These are phyloP conservation scores for Ceratobasidium sp. DNA, from an alignment of 1,284 basidiomycete genomes.

Conservation along the genomic window DNA sequence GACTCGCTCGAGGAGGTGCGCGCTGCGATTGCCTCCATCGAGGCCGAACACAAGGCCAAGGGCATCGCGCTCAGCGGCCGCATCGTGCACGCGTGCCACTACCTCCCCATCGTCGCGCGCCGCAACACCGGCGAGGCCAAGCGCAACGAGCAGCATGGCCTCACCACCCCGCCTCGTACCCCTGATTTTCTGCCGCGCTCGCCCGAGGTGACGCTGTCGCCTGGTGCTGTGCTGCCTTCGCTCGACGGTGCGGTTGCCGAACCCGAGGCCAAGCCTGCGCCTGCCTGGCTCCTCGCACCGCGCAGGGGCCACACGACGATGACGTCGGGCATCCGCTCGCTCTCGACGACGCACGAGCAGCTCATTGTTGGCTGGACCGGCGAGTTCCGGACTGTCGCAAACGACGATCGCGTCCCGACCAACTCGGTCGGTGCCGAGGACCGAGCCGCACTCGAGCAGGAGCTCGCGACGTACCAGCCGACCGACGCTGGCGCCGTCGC, in stretches of 20 bases:
- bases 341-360: slow-evolving; percentile 87
- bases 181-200: slow-evolving; percentile 57
- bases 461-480: slow-evolving; percentile 67
- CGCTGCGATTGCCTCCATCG: slow-evolving; percentile 63
- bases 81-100: slow-evolving; percentile 88
- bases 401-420: slow-evolving; percentile 51
- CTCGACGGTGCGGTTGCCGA: slow-evolving; percentile 48
- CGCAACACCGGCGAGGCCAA: slow-evolving; percentile 58
- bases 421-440: slow-evolving; percentile 69
- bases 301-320: slow-evolving; percentile 95
- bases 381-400: slow-evolving; percentile 65
- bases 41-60: slow-evolving; percentile 73
- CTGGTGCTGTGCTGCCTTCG: slow-evolving; percentile 32
- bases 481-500: slow-evolving; percentile 65
- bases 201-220: slow-evolving; percentile 53
- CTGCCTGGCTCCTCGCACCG: slow-evolving; percentile 79
- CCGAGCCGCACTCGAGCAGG: slow-evolving; percentile 68
- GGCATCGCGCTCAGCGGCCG: slow-evolving; percentile 81
- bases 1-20: slow-evolving; percentile 52
- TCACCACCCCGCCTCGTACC: slow-evolving; percentile 75
- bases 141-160: slow-evolving; percentile 55
- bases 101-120: slow-evolving; percentile 74
- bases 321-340: slow-evolving; percentile 90
- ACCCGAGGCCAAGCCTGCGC: slow-evolving; percentile 48
- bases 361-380: slow-evolving; percentile 95